Evolutionary conservation across 768 basidiomycete species (phyloP), one percentile per base, ranked within the genome.

Genomic region (Polyporus arcularius): DNA sequence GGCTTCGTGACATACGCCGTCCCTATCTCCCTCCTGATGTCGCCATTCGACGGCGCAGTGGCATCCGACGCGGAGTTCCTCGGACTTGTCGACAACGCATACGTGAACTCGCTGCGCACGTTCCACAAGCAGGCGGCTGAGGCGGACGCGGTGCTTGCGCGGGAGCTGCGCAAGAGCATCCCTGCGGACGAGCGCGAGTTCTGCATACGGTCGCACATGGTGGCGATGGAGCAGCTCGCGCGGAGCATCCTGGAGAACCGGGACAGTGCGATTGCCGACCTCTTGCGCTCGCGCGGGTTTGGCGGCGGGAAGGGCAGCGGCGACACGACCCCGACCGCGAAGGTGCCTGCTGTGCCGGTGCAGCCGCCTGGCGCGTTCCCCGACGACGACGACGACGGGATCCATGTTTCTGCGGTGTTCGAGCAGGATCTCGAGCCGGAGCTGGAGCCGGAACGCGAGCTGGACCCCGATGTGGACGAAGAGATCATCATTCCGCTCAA

Each of bases 91-190:
- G 80, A 82, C n/a, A 79, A 86, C 53, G 72, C 75, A 48, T 71
- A 67, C 51, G 67, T 86, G 46, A 74, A 75, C 53, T 74, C 76
- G 3, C 74, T 68, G 9, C 83, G 80, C 79, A 78, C 78, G 55
- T 74, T 74, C 40, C 75, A 80, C 57, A 71, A 76, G 53, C 73
- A 64, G 57, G 69, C 68, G 46, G 76, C 83, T 26, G 85, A 84
- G 71, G 78, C 83, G 18, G 79, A 86, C 6, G 83, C 89, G 50
- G 87, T 89, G 71, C 72, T 67, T 4, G 82, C 79, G 14, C 42
- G 60, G 1, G 57, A 65, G 50, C 43, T 70, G 4, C 52, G 59
- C 26, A 57, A 57, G 42, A 46, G 56, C 32, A 50, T 61, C 46
- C 53, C 58, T 21, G n/a, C 58, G 12, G 41, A 46, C 12, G 58